Evolutionary conservation across 345 rosid species (phyloP), one percentile per base, ranked within the genome.

Genomic region (Pistacia atlantica): DNA sequence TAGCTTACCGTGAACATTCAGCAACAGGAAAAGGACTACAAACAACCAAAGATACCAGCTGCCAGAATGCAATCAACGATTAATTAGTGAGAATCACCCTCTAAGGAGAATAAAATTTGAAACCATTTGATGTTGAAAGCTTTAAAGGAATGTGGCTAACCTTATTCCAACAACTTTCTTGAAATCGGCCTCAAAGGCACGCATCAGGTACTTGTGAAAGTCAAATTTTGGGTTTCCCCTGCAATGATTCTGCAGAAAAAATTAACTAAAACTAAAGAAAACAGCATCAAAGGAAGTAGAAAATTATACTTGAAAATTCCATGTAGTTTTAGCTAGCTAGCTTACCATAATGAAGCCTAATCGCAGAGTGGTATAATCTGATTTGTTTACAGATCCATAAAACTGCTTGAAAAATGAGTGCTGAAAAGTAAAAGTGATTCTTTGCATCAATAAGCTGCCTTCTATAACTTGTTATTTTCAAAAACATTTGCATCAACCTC

Each of bases 1-100:
- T 3, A 75, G 59, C 87, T 85, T 76, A 94, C 95, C 85, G 14
- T 81, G 63, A 46, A 93, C 77, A 84, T 95, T 91, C 72, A 93
- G 83, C 87, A 92, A 81, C 86, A 95, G 78, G 86, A 95, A 95
- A 73, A 90, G 20, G 69, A 85, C 90, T 77, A 92, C 92, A 57
- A 92, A 92, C 59, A 91, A 59, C 98, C 98, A 95, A 57, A 95
- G 97, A 62, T 90, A 95, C 97, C 98, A 95, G 79, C 98, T 95
- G 93, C 83, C 84, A 46, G 28, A 59, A 73, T 38, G 72, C 73
- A 65, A 25, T 25, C 25, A 25, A 25, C 55, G 62, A 25, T 31
- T 8, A 42, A 7, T 42, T 69, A 17, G 61, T 11, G 51, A 11
- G 58, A 67, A 12, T 31, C 25, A 46, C 31, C 33, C 48, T 33